Base-by-base conservation (phyloP, 441 rosid species). In the Jatropha podagrica region DNA sequence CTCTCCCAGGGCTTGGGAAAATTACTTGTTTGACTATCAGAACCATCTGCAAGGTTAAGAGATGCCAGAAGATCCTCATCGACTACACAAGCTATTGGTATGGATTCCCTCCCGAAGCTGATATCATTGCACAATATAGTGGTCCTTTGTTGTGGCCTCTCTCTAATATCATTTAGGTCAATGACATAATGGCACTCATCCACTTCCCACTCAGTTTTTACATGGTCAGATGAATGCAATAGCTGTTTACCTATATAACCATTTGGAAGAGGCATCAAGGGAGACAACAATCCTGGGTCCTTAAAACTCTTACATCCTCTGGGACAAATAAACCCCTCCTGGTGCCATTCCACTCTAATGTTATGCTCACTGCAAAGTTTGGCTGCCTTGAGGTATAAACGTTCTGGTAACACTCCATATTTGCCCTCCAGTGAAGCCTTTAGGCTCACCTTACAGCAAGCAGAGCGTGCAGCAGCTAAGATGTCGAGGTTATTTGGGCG, bases 361-460 rank as follows among this genome's bases (percentile, higher is more conserved):
- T 90, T 90, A 66, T 89, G 87, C 86, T 96, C 99, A 73, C 99
- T 94, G 76, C 98, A 94, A 52, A 94, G 92, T 79, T 86, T 96
- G 80, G 98, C 99, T 42, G 98, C 99, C 89, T 89, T 96, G 74
- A 96, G 88, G 84, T 89, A 91, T 69, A 90, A 73, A 55, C 88
- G 75, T 74, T 94, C 95, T 13, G 98, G 97, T 81, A 96, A 83
- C 46, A 80, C 80, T 67, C 98, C 97, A 58, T 84, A 94, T 71
- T 82, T 91, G 67, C 83, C 89, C 86, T 96, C 98, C 63, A 96
- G 78, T 13, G 90, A 87, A 69, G 88, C 89, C 83, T 86, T 89
- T 73, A 96, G 93, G 81, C 92, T 90, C 77, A 88, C 75, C 84
- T 84, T 92, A 88, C 99, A 96, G 86, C 99, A 96, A 79, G 94